Conservation (phyloP, 768 basidiomycete species). For the Dioszegia crocea region DNA sequence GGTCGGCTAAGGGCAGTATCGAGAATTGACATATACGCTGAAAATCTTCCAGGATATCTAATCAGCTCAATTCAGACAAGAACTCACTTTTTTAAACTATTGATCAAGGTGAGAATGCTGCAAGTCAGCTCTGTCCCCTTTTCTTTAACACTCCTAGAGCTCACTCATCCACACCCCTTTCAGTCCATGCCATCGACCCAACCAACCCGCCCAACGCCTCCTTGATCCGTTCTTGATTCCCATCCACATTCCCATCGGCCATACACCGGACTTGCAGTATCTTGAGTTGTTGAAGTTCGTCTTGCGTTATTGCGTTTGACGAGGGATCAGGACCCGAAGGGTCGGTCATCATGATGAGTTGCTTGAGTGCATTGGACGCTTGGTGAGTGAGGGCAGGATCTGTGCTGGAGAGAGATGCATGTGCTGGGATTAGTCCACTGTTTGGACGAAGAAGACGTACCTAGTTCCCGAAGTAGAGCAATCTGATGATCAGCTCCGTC, state of each 20-base stretch:
- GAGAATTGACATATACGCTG: not conserved
- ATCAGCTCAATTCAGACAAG: not conserved
- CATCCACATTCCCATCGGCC: not conserved
- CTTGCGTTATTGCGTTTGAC: not conserved
- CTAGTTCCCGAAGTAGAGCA: not conserved
- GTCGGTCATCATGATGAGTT: not conserved
- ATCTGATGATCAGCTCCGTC: conserved; percentile 1
- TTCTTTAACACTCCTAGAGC: too few relatives aligned
- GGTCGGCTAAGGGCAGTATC: not conserved
- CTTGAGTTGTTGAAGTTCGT: not conserved
- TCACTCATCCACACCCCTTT: conserved; percentile 1
- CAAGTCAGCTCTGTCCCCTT: not conserved
- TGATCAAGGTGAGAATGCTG: not conserved
- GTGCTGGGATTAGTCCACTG: not conserved
- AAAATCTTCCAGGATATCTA: not conserved
- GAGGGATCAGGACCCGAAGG: not conserved
- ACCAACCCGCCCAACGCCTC: not conserved
- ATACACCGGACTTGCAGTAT: conserved; percentile 1
- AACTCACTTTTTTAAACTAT: conserved; percentile 1
- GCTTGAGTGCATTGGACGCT: not conserved
- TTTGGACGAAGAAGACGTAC: not conserved
- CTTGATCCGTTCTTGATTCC: not conserved
- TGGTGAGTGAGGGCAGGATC: not conserved
- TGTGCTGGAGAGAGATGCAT: not conserved
- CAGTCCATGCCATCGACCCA: not conserved